These are phyloP conservation scores for Phytophthora hybrid DNA, from an alignment of 352 stramenopile species.

Conservation along the genomic window DNA sequence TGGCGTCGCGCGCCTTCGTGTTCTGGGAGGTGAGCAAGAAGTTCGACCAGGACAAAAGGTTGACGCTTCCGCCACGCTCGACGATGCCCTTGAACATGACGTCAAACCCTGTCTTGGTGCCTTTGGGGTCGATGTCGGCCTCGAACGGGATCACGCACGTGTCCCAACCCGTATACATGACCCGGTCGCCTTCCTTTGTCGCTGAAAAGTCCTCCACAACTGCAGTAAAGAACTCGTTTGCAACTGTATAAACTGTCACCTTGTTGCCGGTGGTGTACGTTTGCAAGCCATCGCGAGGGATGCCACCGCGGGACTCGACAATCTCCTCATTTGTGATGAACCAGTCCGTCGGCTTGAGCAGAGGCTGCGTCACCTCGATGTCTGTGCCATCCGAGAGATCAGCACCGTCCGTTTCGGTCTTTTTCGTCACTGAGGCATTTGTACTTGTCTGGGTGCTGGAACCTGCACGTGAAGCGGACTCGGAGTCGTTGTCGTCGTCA, in stretches of 20 bases:
- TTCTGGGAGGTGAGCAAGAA: slow-evolving; percentile 43
- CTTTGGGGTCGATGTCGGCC: slow-evolving; percentile 30
- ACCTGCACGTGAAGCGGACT: slow-evolving; percentile 13
- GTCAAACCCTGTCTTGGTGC: slow-evolving; percentile 36
- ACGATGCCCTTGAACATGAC: slow-evolving; percentile 38
- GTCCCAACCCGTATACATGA: slow-evolving; percentile 57
- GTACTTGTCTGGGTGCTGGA: not conserved
- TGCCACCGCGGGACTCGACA: slow-evolving; percentile 43
- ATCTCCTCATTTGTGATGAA: slow-evolving; percentile 64
- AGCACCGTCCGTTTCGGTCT: not conserved
- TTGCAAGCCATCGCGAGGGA: slow-evolving; percentile 46
- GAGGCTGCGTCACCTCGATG: slow-evolving; percentile 44
- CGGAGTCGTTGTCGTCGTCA: slow-evolving; percentile 2
- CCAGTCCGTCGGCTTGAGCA: slow-evolving; percentile 55
- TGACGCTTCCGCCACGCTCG: slow-evolving; percentile 40
- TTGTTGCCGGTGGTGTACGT: slow-evolving; percentile 47
- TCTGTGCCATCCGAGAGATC: slow-evolving; percentile 39
- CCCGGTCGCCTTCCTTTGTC: slow-evolving; percentile 29
- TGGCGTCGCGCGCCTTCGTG: slow-evolving; percentile 41
- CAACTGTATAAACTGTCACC: slow-evolving; percentile 50
- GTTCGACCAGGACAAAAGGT: slow-evolving; percentile 59
- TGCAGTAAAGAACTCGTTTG: slow-evolving; percentile 54
- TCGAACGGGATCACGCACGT: slow-evolving; percentile 57
- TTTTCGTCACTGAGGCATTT: not conserved
- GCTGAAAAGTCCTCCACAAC: slow-evolving; percentile 50